phyloP scores from a whole-genome alignment of 2,329 filamentous ascomycete genomes.

The Ceratocystis alfenasii region DNA sequence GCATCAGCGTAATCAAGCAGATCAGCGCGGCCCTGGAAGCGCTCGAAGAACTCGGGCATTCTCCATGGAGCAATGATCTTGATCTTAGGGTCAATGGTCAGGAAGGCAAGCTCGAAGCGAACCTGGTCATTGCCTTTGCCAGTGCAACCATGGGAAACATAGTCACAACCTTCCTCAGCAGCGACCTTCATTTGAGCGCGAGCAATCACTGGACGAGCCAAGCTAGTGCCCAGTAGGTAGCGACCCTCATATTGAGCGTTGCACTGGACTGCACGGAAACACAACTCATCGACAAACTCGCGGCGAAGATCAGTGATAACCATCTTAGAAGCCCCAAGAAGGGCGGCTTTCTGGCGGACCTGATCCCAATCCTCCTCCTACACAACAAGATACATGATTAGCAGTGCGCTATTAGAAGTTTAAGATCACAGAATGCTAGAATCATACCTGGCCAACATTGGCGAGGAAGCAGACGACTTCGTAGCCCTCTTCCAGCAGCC shows the following conservation, averaged over 20 bases:
- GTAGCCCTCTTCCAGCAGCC: slow-evolving; percentile 29
- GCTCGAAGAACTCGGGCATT: slow-evolving; percentile 55
- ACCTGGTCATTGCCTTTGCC: slow-evolving; percentile 42
- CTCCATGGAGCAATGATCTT: slow-evolving; percentile 68
- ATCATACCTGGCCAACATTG: slow-evolving; percentile 51
- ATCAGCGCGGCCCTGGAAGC: slow-evolving; percentile 59
- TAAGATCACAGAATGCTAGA: too few species aligned
- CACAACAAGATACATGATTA: neutral
- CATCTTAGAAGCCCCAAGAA: slow-evolving; percentile 32
- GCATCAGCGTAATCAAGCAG: slow-evolving; percentile 58
- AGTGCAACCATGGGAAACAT: slow-evolving; percentile 37
- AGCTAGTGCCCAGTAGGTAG: slow-evolving; percentile 37
- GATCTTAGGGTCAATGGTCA: slow-evolving; percentile 48
- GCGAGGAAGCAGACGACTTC: slow-evolving; percentile 37
- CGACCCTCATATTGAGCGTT: slow-evolving; percentile 50
- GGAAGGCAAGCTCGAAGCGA: slow-evolving; percentile 31
- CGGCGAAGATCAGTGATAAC: slow-evolving; percentile 48
- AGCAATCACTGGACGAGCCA: slow-evolving; percentile 54
- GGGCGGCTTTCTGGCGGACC: slow-evolving; percentile 33
- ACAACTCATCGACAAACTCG: slow-evolving; percentile 64
- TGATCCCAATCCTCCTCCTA: slow-evolving; percentile 27
- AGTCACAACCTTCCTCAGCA: slow-evolving; percentile 28
- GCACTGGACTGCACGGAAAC: slow-evolving; percentile 62
- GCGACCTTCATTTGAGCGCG: slow-evolving; percentile 44
- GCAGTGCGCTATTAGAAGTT: neutral